Conservation (phyloP, 2,329 filamentous ascomycete species). For the Grosmannia clavigera region DNA sequence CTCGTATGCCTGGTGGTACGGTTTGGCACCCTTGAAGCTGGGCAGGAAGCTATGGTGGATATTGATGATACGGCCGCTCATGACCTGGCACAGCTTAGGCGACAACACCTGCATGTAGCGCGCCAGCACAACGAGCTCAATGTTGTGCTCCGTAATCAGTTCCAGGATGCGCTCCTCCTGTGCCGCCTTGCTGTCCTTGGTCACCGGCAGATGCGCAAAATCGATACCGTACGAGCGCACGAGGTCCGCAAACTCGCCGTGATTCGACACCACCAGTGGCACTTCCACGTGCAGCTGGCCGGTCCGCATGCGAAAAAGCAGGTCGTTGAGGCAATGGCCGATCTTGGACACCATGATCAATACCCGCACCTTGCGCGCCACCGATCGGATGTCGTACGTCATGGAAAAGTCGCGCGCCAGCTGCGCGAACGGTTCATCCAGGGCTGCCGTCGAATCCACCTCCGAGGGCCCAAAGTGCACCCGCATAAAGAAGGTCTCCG, state of each 20-base stretch:
- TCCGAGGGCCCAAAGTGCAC: conserved; percentile 62
- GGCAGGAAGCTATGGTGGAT: conserved; percentile 84
- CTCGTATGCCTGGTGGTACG: conserved; percentile 80
- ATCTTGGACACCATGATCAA: conserved; percentile 88
- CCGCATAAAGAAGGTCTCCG: conserved; percentile 76
- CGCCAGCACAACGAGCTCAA: conserved; percentile 71
- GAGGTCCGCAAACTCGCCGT: conserved; percentile 58
- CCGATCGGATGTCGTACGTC: conserved; percentile 59
- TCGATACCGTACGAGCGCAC: conserved; percentile 63
- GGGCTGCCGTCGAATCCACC: conserved; percentile 34
- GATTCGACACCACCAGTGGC: conserved; percentile 71
- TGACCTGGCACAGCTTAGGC: conserved; percentile 59
- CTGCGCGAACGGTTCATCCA: conserved; percentile 42
- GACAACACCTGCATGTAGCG: conserved; percentile 83
- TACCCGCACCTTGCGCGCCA: conserved; percentile 58
- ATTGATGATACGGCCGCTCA: conserved; percentile 83
- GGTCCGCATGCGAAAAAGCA: conserved; percentile 61
- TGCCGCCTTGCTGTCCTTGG: conserved; percentile 60
- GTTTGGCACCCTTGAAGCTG: conserved; percentile 77
- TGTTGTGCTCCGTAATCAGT: conserved; percentile 52
- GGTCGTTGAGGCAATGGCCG: conserved; percentile 56
- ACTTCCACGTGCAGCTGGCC: conserved; percentile 61
- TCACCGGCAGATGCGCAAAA: conserved; percentile 73
- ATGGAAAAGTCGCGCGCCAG: conserved; percentile 53
- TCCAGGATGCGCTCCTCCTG: conserved; percentile 63